Evolutionary conservation across 1,139 yeast genomes (phyloP), one percentile per base, ranked within the genome.

Genomic region (Protomyces arabidopsidicola): DNA sequence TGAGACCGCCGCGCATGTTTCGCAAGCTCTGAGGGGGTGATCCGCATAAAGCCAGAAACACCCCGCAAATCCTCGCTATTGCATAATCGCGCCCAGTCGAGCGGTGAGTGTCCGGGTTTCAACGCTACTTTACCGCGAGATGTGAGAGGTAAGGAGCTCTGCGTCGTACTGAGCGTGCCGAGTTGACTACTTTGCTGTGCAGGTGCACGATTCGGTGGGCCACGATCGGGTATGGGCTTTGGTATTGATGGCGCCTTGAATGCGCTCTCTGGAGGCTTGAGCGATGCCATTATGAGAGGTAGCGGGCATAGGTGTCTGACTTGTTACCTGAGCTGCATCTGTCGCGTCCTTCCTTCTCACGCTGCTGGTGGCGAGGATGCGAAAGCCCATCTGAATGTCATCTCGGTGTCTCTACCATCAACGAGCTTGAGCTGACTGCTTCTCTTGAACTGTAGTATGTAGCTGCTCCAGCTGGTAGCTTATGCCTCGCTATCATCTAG

Each of bases 51-150:
- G 36, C 62, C 56, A 18, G 65, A 14, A 6, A 48, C 54, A 22
- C 63, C 65, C 27, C 58, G 38, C 36, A 81, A 71, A 66, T 79
- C 75, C 53, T 70, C 67, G 24, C 78, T 73, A 14, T 76, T 73
- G 65, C 84, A 85, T 50, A 84, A 73, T 10, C 79, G 75, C 10
- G 93, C 96, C 97, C 97, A 89, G 72, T 89, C 96, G 65, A 89
- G 75, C 0, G 95, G 93, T 0, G 96, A 89, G 71, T 85, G 90
- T 0, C 96, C 95, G 0, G 95, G 96, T 55, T 81, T 78, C 12
- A 89, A 77, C 0, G 76, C 80, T 0, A 88, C 91, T 69, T 88
- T 88, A 24, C 62, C 62, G 20, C 56, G 56, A 16, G 52, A 38
- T 36, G 62, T 38, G 74, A 74, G 54, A 55, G 69, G 53, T 2